Evolutionary conservation across 192 early-diverging fungal species (phyloP), one percentile per base, ranked within the genome.

Genomic region (Neocallimastix lanati): DNA sequence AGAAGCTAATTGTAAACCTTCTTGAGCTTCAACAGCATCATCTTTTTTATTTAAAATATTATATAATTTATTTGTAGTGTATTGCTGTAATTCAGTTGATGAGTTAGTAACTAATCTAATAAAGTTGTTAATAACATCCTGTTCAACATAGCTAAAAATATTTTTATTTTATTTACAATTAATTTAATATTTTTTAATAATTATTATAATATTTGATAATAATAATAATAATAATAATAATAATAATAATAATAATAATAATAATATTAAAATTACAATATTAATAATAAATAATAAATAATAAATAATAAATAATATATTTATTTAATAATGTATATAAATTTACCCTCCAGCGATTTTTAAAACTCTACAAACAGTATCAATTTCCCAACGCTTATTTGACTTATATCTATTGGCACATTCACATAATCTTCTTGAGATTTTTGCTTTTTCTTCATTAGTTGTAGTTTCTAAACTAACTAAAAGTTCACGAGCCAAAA

Each of bases 361-460:
- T 76, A 98, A 85, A 33, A 98, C 94, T 12, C 97, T 92, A 81
- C 94, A 85, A 77, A 98, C 91, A 4, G 95, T 98, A 81, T 99
- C 98, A 78, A 98, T 89, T 81, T 98, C 96, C 98, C 98, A 99
- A 76, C 95, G 93, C 79, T 93, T 93, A 82, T 95, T 96, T 28
- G 96, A 95, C 50, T 95, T 92, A 82, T 94, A 98, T 83, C 93
- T 87, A 28, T 93, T 94, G n/a, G 96, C 96, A 77, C 95, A 95
- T 9, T 96, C 91, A 37, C 92, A 92, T 78, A 99, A 94, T 76
- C 96, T 92, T 77, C 92, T 90, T 4, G 96, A 94, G 87, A 97
- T 96, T 18, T 91, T 90, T 29, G 93, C 88, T 83, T 93, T 94
- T 82, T 95, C 92, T 81, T 99, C 98, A 36, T 85, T 84, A 81